These are phyloP conservation scores for Plantago coronopus DNA, from an alignment of 305 asterid species.

Conservation along the genomic window DNA sequence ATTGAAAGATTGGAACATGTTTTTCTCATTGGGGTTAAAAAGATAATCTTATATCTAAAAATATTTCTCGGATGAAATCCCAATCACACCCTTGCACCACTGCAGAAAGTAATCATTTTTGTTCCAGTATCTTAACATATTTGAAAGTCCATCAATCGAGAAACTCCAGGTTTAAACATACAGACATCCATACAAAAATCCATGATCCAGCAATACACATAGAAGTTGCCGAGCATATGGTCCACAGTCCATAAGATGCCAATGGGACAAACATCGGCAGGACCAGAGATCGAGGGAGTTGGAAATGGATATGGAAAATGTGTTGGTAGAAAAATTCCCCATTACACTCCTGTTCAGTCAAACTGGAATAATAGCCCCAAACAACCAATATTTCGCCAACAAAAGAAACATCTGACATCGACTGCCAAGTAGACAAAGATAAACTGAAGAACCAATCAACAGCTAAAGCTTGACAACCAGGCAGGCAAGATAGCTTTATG, in stretches of 20 bases:
- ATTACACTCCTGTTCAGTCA: slow-evolving; percentile 25
- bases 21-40: slow-evolving; percentile 23
- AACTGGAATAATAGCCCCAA: slow-evolving; percentile 30
- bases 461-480: slow-evolving; percentile 1
- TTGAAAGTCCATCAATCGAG: slow-evolving; percentile 31
- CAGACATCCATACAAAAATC: slow-evolving; percentile 22
- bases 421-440: slow-evolving; percentile 25
- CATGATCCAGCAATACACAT: slow-evolving; percentile 20
- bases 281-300: slow-evolving; percentile 23
- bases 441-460: slow-evolving; percentile 35
- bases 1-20: slow-evolving; percentile 18
- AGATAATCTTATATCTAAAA: slow-evolving; percentile 23
- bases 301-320: slow-evolving; percentile 25
- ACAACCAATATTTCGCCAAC: slow-evolving; percentile 29
- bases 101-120: slow-evolving; percentile 25
- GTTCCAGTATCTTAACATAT: slow-evolving; percentile 30
- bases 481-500: neutral
- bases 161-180: slow-evolving; percentile 24
- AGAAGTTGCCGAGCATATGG: slow-evolving; percentile 21
- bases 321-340: slow-evolving; percentile 24
- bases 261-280: slow-evolving; percentile 29
- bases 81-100: slow-evolving; percentile 24
- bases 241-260: slow-evolving; percentile 28
- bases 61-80: slow-evolving; percentile 22
- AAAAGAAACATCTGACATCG: slow-evolving; percentile 25